Evolutionary conservation across 805 yeast species (phyloP), one percentile per base, ranked within the genome.

Genomic region (Ogataea nonfermentans): DNA sequence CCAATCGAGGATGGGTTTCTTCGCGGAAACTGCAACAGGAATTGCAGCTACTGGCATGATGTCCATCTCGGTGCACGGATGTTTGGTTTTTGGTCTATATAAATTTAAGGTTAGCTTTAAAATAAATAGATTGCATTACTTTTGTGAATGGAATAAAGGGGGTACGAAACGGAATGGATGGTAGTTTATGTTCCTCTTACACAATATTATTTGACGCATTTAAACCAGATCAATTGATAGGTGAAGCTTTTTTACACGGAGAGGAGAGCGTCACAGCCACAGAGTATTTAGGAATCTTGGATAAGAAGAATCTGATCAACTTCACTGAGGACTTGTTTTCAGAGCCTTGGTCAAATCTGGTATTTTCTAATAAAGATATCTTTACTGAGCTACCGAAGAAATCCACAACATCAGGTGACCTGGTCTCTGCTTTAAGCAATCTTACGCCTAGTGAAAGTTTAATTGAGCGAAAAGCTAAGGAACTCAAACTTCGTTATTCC

Each of bases 1-100:
- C 76, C 1, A 70, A 69, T 9, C 53, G 68, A 29, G 80, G 81
- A 0, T 76, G 81, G 81, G 58, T 70, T 1, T 45, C 55, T 2
- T 44, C 53, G 1, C 37, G 40, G 9, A 46, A 44, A 35, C 26
- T 48, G n/a, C 46, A 42, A 22, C 46, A 44, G 16, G 48, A 47
- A 33, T 36, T 44, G 35, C 40, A 47, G 40, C 27, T 26, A 7
- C 13, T 40, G 34, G 33, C 22, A 2, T 23, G 23, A 24, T 11
- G 2, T 7, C n/a, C 13, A 13, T 36, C 14, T 12, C 20, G 38
- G 43, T 39, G 43, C 20, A 39, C 29, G 29, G 38, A 34, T 39
- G 38, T 33, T 24, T 23, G 11, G 10, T n/a, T 19, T 30, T 22
- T 27, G 6, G 20, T 31, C 17, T 12, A 26, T 36, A 29, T 29